Base-by-base conservation (phyloP, 352 stramenopile genomes). In the Pythium plurisporium region DNA sequence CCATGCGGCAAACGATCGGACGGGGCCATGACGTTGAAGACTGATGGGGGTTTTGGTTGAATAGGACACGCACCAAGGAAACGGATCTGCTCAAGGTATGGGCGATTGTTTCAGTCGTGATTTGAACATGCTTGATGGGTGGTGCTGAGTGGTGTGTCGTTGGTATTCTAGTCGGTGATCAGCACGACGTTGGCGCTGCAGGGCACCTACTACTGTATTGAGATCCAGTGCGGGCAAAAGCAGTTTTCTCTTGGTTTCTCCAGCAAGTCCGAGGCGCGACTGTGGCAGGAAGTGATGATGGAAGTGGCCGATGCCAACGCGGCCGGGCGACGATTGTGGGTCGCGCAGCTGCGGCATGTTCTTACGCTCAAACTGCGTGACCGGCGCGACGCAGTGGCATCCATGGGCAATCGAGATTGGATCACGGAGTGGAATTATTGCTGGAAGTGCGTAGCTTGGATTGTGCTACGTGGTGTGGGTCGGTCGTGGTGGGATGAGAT, bases 361-460 rank as follows among this genome's bases (percentile, higher is more conserved):
- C 47, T 90, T 38, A 73, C 65, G n/a, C 66, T 89, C 9, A 64
- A 64, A 0, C 51, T 85, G 19, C 65, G 61, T 11, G 73, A 91
- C 30, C 78, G 84, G 38, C 67, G 68, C 1, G 62, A 84, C 7
- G 36, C 91, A 17, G 69, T 89, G 19, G 52, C 67, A 0, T 59
- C 69, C 0, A 89, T 94, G 75, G 70, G 72, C 12, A 68, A 88
- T 11, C 67, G 84, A 15, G 84, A 94, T 58, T 94, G 84, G 84
- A 73, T 85, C 44, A 86, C 69, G 23, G 84, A 94, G 57, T 94
- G 84, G 84, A 78, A 79, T 22, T 89, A 86, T 36, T 92, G 82
- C 36, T 71, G 57, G 57, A 60, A 46, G 64, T 63, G 25, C 31
- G 55, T 59, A 5, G 4, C 22, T 42, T n/a, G 6, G 27, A 46